Evolutionary conservation across 2,329 filamentous ascomycete genomes (phyloP).

Genomic region (Pleurostoma richardsiae): DNA sequence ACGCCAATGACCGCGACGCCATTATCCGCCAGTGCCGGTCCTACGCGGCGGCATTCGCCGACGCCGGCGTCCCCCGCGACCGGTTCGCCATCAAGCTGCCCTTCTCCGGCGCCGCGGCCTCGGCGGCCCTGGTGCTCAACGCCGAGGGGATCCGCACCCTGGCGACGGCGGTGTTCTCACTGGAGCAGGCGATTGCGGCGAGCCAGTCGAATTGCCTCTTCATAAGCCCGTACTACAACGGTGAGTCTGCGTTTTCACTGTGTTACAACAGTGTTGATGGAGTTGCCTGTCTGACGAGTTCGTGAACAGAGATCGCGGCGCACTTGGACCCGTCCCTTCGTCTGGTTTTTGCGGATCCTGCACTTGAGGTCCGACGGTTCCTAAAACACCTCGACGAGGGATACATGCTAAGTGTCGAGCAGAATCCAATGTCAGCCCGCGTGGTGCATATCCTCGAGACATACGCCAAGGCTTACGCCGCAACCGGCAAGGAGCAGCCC

Average conservation of each 20-base stretch:
- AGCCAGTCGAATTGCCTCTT: not conserved
- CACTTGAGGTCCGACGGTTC: no score
- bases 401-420: not conserved
- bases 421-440: not conserved
- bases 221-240: constrained; percentile 1
- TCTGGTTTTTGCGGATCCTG: no score
- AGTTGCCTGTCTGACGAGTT: no score
- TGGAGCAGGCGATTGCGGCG: not conserved
- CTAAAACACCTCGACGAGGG: no score
- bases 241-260: not conserved
- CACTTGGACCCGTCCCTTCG: no score
- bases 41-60: not conserved
- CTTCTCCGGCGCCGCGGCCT: not conserved
- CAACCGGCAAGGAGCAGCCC: not conserved
- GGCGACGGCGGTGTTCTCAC: not conserved
- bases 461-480: not conserved
- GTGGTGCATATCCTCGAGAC: not conserved
- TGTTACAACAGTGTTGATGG: not conserved
- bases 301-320: no score
- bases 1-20: not conserved
- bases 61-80: not conserved
- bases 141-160: not conserved
- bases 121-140: not conserved
- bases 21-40: not conserved
- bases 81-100: not conserved